Base-by-base conservation (phyloP, 441 rosid species). In the Aleurites moluccanus region DNA sequence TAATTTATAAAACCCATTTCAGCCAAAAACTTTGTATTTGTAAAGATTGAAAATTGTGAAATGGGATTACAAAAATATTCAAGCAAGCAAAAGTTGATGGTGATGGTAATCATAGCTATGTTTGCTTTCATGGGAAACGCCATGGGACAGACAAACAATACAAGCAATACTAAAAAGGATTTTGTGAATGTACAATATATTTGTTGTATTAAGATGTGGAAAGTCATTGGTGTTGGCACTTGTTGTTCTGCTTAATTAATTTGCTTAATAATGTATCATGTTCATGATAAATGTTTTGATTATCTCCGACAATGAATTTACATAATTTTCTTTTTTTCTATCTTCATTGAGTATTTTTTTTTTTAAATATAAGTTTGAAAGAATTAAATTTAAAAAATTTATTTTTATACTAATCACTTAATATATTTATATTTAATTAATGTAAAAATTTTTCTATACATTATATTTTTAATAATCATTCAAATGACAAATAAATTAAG, bases 101-200 rank as follows among this genome's bases (percentile, higher is more conserved):
- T 68, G n/a, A 30, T 75, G 2, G 16, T 60, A 3, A 10, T 68
- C 18, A 69, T 69, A 2, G n/a, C 33, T 2, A 28, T 75, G 6
- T 30, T 75, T 42, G 62, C 5, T 33, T 69, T 75, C 45, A 61
- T 69, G 55, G 78, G 66, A 75, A 62, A 62, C 10, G 69, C 69
- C 38, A 35, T 28, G 66, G 78, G 44, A 25, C 52, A 25, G 42
- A 18, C 14, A 3, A 20, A 21, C 15, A 13, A 21, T n/a, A n/a
- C n/a, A n/a, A n/a, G n/a, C n/a, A n/a, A n/a, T 52, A 3, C 21
- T 3, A 35, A 45, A 35, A 2, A 21, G 6, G 45, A n/a, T n/a
- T 69, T 10, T 23, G 47, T 55, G 9, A 55, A 69, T 55, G 16
- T 55, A 6, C 62, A 55, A 3, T 35, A 4, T 18, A 44, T 75